phyloP scores from a whole-genome alignment of 208 protist genomes.

The Trypanosoma conorhini region DNA sequence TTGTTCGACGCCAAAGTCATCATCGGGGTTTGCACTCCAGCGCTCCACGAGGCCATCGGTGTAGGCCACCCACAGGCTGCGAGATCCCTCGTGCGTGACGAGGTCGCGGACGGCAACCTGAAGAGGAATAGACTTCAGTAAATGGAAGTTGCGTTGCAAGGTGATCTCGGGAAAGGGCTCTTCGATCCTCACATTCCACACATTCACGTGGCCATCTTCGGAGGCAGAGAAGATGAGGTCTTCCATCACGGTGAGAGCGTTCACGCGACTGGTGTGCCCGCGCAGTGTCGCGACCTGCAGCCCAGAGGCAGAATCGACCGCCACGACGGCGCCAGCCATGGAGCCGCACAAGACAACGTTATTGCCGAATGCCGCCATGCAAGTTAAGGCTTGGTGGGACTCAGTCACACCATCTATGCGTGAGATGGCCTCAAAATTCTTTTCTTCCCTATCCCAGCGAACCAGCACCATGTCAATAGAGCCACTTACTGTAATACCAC shows the following conservation, averaged over 20 bases:
- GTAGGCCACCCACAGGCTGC: constrained; percentile 83
- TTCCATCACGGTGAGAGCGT: constrained; percentile 56
- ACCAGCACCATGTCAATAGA: constrained; percentile 73
- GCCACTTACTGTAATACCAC: constrained; percentile 63
- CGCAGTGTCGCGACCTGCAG: constrained; percentile 48
- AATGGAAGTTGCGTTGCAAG: constrained; percentile 21
- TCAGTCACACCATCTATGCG: constrained; percentile 33
- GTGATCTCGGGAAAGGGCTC: neutral
- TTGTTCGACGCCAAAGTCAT: constrained; percentile 88
- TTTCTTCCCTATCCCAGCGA: constrained; percentile 74
- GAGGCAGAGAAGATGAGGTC: constrained; percentile 78
- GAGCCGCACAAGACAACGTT: constrained; percentile 65
- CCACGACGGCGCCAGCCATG: constrained; percentile 49
- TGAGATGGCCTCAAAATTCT: constrained; percentile 79
- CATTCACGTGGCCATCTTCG: constrained; percentile 66
- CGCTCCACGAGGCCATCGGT: constrained; percentile 75
- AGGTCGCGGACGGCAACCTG: constrained; percentile 53
- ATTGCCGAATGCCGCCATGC: constrained; percentile 25
- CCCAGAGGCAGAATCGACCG: constrained; percentile 45
- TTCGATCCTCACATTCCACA: constrained; percentile 52
- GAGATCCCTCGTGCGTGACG: constrained; percentile 47
- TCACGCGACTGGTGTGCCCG: constrained; percentile 57
- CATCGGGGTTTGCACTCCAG: constrained; percentile 82
- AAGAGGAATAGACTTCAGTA: constrained; percentile 65
- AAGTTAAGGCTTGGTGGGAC: constrained; percentile 31